Evolutionary conservation across 768 basidiomycete species (phyloP).

Genomic region (Baorangia bicolor): DNA sequence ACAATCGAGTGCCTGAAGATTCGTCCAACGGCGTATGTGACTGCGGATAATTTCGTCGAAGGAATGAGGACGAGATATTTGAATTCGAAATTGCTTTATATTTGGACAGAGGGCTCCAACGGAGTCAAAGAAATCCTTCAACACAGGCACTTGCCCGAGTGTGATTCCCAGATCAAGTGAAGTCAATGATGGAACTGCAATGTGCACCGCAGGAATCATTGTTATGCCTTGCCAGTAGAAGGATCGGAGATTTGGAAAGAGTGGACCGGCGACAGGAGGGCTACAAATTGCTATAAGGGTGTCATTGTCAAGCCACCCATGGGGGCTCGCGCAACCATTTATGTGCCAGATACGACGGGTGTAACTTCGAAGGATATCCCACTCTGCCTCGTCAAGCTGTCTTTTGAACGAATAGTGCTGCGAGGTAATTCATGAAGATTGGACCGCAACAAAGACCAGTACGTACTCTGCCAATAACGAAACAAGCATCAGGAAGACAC

Average conservation of each 20-base stretch:
- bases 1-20: background rate
- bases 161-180: background rate
- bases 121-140: background rate
- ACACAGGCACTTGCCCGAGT: background rate
- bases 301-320: background rate
- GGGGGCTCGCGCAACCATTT: background rate
- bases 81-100: background rate
- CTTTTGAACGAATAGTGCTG: background rate
- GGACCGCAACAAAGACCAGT: background rate
- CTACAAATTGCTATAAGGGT: background rate
- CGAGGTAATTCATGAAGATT: background rate
- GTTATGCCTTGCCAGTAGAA: background rate
- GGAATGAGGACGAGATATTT: background rate
- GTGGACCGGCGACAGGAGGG: background rate
- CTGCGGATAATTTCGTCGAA: background rate
- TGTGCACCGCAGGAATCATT: background rate
- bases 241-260: slow-evolving; percentile 4
- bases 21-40: background rate
- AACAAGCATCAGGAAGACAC: slow-evolving; percentile 1
- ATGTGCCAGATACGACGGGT: background rate
- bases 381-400: background rate
- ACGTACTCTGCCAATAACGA: background rate
- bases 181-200: background rate
- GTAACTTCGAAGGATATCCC: slow-evolving; percentile 4
- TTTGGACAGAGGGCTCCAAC: background rate